These are phyloP conservation scores for Aspergillus unguis DNA, from an alignment of 2,329 filamentous ascomycete species.

Conservation along the genomic window DNA sequence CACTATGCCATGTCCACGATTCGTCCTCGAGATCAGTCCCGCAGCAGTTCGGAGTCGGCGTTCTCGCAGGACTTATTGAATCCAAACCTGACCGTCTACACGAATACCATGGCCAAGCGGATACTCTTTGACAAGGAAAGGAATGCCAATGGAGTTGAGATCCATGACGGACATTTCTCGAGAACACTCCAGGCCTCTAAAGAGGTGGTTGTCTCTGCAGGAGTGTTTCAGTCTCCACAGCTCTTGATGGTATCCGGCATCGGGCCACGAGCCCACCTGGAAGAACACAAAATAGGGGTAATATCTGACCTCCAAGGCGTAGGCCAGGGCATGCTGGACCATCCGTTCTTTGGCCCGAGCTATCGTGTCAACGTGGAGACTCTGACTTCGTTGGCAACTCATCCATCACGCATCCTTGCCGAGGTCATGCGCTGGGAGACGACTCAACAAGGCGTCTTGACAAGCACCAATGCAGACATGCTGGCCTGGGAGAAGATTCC, in stretches of 20 bases:
- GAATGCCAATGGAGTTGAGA: constrained; percentile 43
- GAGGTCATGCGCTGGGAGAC: too few species aligned
- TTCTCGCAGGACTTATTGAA: constrained; percentile 26
- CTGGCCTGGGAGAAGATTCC: neutral
- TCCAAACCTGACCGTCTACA: constrained; percentile 40
- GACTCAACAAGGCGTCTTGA: neutral
- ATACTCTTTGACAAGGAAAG: constrained; percentile 41
- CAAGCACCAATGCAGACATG: neutral
- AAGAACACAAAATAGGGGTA: constrained; percentile 25
- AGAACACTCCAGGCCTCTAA: constrained; percentile 35
- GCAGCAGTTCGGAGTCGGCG: constrained; percentile 33
- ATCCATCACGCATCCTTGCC: too few species aligned
- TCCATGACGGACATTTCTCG: constrained; percentile 33
- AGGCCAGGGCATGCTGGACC: constrained; percentile 39
- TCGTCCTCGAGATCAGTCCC: constrained; percentile 21
- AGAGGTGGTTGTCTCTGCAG: constrained; percentile 52
- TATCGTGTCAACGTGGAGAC: constrained; percentile 29
- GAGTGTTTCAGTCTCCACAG: constrained; percentile 48
- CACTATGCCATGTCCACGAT: constrained; percentile 39
- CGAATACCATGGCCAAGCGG: constrained; percentile 42
- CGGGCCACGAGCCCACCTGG: constrained; percentile 37
- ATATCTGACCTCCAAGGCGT: constrained; percentile 32
- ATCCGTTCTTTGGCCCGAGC: constrained; percentile 28
- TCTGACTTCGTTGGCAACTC: constrained; percentile 10
- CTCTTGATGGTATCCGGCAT: constrained; percentile 50